Evolutionary conservation across 768 basidiomycete genomes (phyloP).

Genomic region (Termitomyces eurrhizus): DNA sequence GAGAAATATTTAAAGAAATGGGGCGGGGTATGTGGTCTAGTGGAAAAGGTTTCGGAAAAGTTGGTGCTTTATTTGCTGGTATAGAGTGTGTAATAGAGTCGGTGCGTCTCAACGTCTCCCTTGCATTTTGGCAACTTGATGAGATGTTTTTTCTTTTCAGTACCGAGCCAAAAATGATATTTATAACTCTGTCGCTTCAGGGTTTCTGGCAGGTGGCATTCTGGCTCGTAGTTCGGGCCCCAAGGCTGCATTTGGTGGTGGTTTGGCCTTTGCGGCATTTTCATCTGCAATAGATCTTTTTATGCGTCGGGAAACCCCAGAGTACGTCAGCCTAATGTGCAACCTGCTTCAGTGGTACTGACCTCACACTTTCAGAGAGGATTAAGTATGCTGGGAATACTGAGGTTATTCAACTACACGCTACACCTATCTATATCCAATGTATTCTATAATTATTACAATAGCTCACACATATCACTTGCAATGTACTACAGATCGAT

Average conservation of each 20-base stretch:
- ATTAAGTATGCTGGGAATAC: constrained; percentile 38
- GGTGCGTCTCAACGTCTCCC: constrained; percentile 44
- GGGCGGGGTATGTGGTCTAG: constrained; percentile 86
- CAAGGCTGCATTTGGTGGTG: constrained; percentile 83
- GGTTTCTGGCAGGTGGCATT: constrained; percentile 85
- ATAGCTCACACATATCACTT: not conserved
- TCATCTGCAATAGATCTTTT: constrained; percentile 86
- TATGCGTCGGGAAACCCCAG: constrained; percentile 73
- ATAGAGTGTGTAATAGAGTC: constrained; percentile 95
- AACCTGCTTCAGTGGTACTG: not conserved
- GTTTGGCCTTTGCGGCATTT: constrained; percentile 89
- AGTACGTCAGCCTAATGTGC: constrained; percentile 43
- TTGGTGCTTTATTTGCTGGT: constrained; percentile 92
- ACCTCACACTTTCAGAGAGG: constrained; percentile 32
- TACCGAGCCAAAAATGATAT: constrained; percentile 97
- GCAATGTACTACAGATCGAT: constrained; percentile 3
- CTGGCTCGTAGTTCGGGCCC: constrained; percentile 87
- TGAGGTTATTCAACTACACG: constrained; percentile 23
- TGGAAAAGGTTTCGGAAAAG: constrained; percentile 92
- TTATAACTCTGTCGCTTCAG: constrained; percentile 83
- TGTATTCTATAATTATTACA: constrained; percentile 18
- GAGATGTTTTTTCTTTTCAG: constrained; percentile 32
- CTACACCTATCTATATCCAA: constrained; percentile 18
- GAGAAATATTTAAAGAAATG: constrained; percentile 90
- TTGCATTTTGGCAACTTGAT: not conserved